phyloP scores from a whole-genome alignment of 2,329 filamentous ascomycete species.

The Sclerotinia minor region DNA sequence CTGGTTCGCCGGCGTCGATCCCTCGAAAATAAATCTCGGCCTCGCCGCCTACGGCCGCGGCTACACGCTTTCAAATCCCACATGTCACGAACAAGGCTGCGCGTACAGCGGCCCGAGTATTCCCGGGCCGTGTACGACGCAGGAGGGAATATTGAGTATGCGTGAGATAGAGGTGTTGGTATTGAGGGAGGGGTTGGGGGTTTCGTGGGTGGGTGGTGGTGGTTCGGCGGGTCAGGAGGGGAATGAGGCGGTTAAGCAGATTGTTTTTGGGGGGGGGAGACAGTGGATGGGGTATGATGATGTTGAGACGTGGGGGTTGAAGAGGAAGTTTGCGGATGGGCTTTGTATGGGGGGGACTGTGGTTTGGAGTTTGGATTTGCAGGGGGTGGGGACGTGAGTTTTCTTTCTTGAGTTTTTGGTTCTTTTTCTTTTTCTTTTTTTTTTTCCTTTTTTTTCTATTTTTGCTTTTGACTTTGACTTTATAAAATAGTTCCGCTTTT shows the following conservation, averaged over 20 bases:
- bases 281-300: conserved; percentile 50
- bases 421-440: background rate
- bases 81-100: conserved; percentile 37
- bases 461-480: background rate
- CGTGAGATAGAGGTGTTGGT: conserved; percentile 42
- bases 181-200: conserved; percentile 29
- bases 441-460: background rate
- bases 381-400: conserved; percentile 16
- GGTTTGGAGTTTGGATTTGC: conserved; percentile 27
- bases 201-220: conserved; percentile 29
- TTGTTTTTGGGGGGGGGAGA: conserved; percentile 39
- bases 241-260: conserved; percentile 28
- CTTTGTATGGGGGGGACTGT: conserved; percentile 39
- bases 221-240: background rate
- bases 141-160: conserved; percentile 41
- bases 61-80: conserved; percentile 42
- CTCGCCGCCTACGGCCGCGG: conserved; percentile 51
- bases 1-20: conserved; percentile 46
- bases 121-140: conserved; percentile 39
- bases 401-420: too few species aligned
- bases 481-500: too few species aligned
- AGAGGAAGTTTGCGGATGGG: conserved; percentile 34
- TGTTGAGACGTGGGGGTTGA: conserved; percentile 27
- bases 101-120: conserved; percentile 32
- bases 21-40: conserved; percentile 49